These are phyloP conservation scores for Fusarium coffeatum DNA, from an alignment of 2,329 filamentous ascomycete species.

Conservation along the genomic window DNA sequence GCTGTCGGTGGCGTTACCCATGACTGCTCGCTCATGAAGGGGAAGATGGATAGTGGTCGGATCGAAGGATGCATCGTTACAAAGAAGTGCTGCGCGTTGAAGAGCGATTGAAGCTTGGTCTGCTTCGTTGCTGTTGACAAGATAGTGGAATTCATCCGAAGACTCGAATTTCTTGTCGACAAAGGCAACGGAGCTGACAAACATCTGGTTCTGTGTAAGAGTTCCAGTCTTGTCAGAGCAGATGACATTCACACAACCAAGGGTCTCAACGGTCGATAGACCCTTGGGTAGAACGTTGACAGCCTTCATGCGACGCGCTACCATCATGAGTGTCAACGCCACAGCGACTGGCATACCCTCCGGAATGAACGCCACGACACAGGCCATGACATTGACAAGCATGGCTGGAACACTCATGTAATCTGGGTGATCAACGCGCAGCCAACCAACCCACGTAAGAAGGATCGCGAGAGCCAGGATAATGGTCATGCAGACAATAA, in stretches of 20 bases:
- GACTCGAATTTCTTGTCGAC: conserved; percentile 49
- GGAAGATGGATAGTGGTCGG: conserved; percentile 52
- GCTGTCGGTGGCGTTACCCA: conserved; percentile 58
- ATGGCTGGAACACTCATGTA: conserved; percentile 58
- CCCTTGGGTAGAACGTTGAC: conserved; percentile 57
- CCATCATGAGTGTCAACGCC: conserved; percentile 56
- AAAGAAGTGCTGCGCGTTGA: conserved; percentile 45
- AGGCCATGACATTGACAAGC: conserved; percentile 60
- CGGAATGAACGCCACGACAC: conserved; percentile 55
- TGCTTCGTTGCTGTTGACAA: not conserved
- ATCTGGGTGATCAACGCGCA: conserved; percentile 50
- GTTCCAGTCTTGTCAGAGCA: conserved; percentile 59
- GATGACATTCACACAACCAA: conserved; percentile 58
- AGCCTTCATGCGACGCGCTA: conserved; percentile 57
- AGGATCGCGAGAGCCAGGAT: conserved; percentile 55
- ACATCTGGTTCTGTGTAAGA: conserved; percentile 59
- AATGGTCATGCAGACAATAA: conserved; percentile 56
- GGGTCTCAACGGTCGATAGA: conserved; percentile 56
- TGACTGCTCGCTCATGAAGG: conserved; percentile 50
- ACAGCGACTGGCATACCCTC: conserved; percentile 57
- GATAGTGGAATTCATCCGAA: conserved; percentile 42
- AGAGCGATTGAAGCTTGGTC: conserved; percentile 6
- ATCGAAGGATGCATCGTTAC: conserved; percentile 59
- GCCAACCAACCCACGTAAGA: conserved; percentile 59
- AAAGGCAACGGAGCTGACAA: conserved; percentile 54